Conservation (phyloP, 495 filamentous ascomycete genomes). For the Friedmanniomyces endolithicus region DNA sequence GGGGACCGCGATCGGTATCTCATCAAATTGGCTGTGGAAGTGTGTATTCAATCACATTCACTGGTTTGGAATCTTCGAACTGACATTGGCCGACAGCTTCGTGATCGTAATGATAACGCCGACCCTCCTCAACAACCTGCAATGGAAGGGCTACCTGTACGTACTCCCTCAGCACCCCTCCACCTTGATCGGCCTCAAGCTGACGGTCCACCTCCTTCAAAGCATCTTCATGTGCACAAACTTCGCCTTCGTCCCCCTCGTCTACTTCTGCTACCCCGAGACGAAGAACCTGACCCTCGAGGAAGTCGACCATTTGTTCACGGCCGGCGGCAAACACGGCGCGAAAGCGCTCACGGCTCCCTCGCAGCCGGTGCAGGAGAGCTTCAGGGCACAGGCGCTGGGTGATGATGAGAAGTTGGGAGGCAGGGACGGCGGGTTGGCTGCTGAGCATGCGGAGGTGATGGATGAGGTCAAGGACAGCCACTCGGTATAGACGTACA, state of each 20-base stretch:
- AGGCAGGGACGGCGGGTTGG: neutral
- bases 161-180: neutral
- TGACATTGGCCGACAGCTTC: conserved; percentile 3
- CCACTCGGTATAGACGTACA: neutral
- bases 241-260: conserved; percentile 15
- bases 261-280: conserved; percentile 19
- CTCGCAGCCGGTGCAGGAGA: conserved; percentile 14
- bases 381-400: neutral
- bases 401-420: conserved; percentile 5
- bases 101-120: conserved; percentile 19
- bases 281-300: conserved; percentile 19
- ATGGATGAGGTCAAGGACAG: conserved; percentile 11
- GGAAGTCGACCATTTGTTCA: conserved; percentile 16
- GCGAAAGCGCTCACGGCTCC: neutral
- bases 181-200: no score
- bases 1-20: conserved; percentile 43
- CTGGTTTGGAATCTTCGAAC: neutral
- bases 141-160: conserved; percentile 15
- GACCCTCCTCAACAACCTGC: conserved; percentile 7
- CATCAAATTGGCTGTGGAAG: conserved; percentile 16
- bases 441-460: conserved; percentile 6
- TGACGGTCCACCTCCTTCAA: neutral
- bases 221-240: conserved; percentile 17
- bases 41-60: neutral
- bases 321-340: conserved; percentile 7